Base-by-base conservation (phyloP, 148 eudicot genomes). In the Rheum nobile region DNA sequence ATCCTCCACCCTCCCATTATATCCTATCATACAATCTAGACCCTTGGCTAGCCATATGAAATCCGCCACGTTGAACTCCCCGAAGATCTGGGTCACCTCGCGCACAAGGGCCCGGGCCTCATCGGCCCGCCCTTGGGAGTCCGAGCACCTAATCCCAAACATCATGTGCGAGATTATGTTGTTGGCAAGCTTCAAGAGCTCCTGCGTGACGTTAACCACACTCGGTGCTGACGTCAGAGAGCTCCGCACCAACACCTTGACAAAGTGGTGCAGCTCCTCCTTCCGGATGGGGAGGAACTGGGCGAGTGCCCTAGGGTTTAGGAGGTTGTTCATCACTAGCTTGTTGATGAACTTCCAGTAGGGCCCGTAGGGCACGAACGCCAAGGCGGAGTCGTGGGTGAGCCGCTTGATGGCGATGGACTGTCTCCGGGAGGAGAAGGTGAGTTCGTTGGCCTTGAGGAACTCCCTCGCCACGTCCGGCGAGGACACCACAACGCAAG, bases 401-500 rank as follows among this genome's bases (percentile, higher is more conserved):
- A 82, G 77, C 12, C 55, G 43, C n/a, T 75, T 35, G 24, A 73
- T 68, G 59, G 80, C 78, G 6, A 5, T 10, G 44, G 67, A 54
- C 11, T 75, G 67, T 8, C 55, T 35, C 12, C 80, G 75, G 32
- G 67, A 13, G 10, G 80, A 71, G 19, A 77, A 81, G n/a, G 59
- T 12, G 50, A 77, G n/a, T 37, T 84, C 87, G n/a, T 84, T 74
- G 2, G 73, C 65, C 59, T 75, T 84, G 7, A 84, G 75, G 74
- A 79, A 81, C 48, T 81, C 79, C 55, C 72, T 79, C 0, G 84
- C 84, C 34, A 81, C 37, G 16, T 84, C 84, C 2, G 84, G 79
- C 1, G 78, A 75, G 42, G 80, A 78, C 11, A 24, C 78, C 10
- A 84, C 79, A 2, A 81, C 38, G 26, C 79, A 78, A 0, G 79